phyloP scores from a whole-genome alignment of 768 basidiomycete species.

The Pleurotus citrinopileatus region DNA sequence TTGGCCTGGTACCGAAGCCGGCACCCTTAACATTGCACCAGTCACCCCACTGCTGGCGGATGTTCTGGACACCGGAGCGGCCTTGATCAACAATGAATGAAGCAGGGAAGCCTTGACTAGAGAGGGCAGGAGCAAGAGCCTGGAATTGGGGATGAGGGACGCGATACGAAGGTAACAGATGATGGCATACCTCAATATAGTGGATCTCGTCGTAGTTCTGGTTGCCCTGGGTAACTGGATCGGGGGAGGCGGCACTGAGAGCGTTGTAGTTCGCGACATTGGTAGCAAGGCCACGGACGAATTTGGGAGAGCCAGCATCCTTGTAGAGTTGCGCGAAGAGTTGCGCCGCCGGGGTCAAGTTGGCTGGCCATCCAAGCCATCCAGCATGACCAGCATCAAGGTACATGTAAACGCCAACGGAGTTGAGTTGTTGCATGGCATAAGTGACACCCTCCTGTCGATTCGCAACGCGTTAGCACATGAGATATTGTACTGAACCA shows the following conservation, averaged over 20 bases:
- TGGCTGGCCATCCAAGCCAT: conserved; percentile 70
- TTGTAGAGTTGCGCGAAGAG: conserved; percentile 50
- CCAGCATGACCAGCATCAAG: conserved; percentile 64
- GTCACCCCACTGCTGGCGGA: conserved; percentile 60
- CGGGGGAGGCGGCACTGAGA: conserved; percentile 44
- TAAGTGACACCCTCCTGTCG: conserved; percentile 46
- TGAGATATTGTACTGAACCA: neutral
- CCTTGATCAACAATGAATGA: conserved; percentile 69
- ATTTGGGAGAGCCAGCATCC: conserved; percentile 50
- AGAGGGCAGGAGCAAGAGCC: conserved; percentile 48
- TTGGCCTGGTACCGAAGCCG: conserved; percentile 61
- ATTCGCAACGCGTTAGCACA: neutral
- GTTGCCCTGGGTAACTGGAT: conserved; percentile 60
- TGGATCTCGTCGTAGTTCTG: conserved; percentile 59
- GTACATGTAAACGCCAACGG: conserved; percentile 58
- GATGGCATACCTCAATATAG: conserved; percentile 47
- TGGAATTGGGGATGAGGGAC: conserved; percentile 15
- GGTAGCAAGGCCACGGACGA: conserved; percentile 61
- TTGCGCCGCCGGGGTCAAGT: conserved; percentile 55
- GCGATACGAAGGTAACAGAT: neutral
- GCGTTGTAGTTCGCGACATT: conserved; percentile 35
- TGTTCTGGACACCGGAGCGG: conserved; percentile 60
- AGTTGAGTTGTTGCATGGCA: conserved; percentile 52
- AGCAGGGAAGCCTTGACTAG: conserved; percentile 46
- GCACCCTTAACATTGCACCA: conserved; percentile 69